Evolutionary conservation across 805 yeast genomes (phyloP).

Genomic region (Yarrowia divulgata): DNA sequence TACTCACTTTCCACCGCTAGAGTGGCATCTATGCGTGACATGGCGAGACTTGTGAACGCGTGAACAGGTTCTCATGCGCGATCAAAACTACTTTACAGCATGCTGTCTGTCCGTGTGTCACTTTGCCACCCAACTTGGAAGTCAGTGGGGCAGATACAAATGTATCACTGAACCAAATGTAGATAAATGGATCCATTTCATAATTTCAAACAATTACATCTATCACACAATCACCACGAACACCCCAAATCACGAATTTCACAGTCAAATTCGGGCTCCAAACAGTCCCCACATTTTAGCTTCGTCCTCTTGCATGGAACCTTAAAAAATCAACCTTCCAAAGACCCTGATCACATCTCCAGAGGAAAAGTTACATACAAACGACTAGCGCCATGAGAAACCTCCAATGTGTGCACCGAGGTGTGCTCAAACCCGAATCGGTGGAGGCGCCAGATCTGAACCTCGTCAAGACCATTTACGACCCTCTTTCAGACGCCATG

Average conservation of each 20-base stretch:
- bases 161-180: no score
- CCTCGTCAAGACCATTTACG: slow-evolving; percentile 64
- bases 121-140: background rate
- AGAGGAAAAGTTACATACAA: background rate
- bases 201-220: no score
- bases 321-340: slow-evolving; percentile 30
- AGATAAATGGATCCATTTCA: no score
- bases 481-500: slow-evolving; percentile 74
- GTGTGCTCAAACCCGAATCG: slow-evolving; percentile 57
- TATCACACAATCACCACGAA: background rate
- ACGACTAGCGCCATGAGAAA: slow-evolving; percentile 43
- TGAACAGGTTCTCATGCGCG: slow-evolving; percentile 26
- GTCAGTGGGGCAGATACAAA: background rate
- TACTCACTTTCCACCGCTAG: slow-evolving; percentile 37
- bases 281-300: slow-evolving; percentile 5
- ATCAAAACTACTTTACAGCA: slow-evolving; percentile 18
- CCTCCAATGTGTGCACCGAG: slow-evolving; percentile 45
- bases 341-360: slow-evolving; percentile 2
- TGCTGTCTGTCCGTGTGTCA: background rate
- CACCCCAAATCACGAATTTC: background rate
- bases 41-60: slow-evolving; percentile 25
- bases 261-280: background rate
- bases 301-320: slow-evolving; percentile 6
- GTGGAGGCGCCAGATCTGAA: slow-evolving; percentile 69
- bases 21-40: slow-evolving; percentile 37